These are phyloP conservation scores for Jackrogersella multiformis DNA, from an alignment of 495 filamentous ascomycete species.

Conservation along the genomic window DNA sequence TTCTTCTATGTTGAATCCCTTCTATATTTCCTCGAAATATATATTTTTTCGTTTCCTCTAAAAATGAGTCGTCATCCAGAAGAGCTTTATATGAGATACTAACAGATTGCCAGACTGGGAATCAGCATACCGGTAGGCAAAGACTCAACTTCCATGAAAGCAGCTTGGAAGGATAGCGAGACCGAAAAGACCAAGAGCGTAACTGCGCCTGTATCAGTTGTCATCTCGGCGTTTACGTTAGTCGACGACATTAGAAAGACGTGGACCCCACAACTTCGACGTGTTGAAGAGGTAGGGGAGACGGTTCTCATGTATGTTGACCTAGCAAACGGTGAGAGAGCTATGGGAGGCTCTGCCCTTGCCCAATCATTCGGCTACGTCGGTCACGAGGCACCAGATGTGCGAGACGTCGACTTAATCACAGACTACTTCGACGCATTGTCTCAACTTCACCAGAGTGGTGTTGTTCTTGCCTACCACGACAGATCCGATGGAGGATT, in stretches of 20 bases:
- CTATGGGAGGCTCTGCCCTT: slow-evolving; percentile 89
- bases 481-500: slow-evolving; percentile 94
- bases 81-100: neutral
- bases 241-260: slow-evolving; percentile 82
- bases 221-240: slow-evolving; percentile 88
- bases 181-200: slow-evolving; percentile 79
- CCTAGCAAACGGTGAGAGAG: slow-evolving; percentile 77
- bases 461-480: slow-evolving; percentile 93
- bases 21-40: neutral
- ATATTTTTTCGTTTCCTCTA: neutral
- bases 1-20: neutral
- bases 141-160: slow-evolving; percentile 99
- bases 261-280: slow-evolving; percentile 90
- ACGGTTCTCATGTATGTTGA: slow-evolving; percentile 91
- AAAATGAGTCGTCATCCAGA: neutral
- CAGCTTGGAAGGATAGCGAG: slow-evolving; percentile 85
- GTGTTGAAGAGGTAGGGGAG: slow-evolving; percentile 87
- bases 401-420: slow-evolving; percentile 80
- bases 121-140: slow-evolving; percentile 96
- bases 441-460: slow-evolving; percentile 82
- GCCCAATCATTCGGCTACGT: slow-evolving; percentile 92
- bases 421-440: slow-evolving; percentile 94
- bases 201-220: slow-evolving; percentile 87
- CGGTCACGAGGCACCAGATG: slow-evolving; percentile 83
- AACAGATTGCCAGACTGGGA: slow-evolving; percentile 64